Evolutionary conservation across 1,284 basidiomycete genomes (phyloP), one percentile per base, ranked within the genome.

Genomic region (Paramarasmius palmivorus): DNA sequence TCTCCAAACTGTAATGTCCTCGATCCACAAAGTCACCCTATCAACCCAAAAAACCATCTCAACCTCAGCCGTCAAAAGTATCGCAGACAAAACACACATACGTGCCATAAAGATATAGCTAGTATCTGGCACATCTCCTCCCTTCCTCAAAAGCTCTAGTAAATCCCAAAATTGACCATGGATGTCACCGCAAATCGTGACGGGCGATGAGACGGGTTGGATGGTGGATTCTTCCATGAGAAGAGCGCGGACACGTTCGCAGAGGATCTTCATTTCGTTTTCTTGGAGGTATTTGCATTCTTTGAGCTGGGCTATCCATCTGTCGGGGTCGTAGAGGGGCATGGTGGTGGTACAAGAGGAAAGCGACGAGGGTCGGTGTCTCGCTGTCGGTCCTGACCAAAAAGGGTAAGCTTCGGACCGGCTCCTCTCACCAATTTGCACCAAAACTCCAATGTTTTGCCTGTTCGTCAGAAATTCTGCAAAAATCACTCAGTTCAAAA

Each of bases 91-190:
- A 60, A 62, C 66, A 67, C 72, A 79, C 76, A 69, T 79, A 87
- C 84, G 77, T 82, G 90, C 94, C 95, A 98, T 98, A 69, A 98
- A 98, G 57, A 98, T 93, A 71, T 98, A 98, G 65, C 92, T 93
- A 57, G 93, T 98, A 56, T 87, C 88, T 2, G 93, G 93, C 0
- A 92, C 83, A 63, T 85, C 83, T 5, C 95, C 96, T 7, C 95
- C 96, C 58, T 93, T 91, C 61, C 93, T 74, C 62, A 98, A 77
- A 34, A 98, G 77, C 74, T 98, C 95, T 17, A 95, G 74, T 20
- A 98, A 77, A 67, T 98, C 94, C 93, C 93, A 98, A 68, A 97
- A 95, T 70, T 97, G 94, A 20, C 94, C 94, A 65, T 96, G 94
- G 47, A 97, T 95, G 68, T 96, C 94, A 19, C 93, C 93, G 67